These are phyloP conservation scores for Neurospora pannonica DNA, from an alignment of 495 filamentous ascomycete species.

Conservation along the genomic window DNA sequence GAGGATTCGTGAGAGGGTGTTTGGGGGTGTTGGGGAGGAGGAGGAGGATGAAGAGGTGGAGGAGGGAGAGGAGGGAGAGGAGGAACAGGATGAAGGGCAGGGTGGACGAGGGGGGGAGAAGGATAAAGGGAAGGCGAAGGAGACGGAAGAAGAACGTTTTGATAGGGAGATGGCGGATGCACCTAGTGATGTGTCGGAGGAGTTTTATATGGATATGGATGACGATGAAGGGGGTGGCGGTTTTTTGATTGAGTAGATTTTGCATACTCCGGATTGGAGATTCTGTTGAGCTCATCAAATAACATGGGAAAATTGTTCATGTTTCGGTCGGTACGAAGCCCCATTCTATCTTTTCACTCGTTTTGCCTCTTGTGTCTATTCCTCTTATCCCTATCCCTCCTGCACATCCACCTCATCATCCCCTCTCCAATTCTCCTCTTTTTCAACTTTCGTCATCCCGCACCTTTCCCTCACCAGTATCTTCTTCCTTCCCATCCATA, in stretches of 20 bases:
- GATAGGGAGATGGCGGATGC: constrained; percentile 12
- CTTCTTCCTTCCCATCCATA: neutral
- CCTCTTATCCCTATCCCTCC: neutral
- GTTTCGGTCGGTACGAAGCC: neutral
- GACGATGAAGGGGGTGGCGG: constrained; percentile 27
- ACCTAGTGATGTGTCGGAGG: constrained; percentile 17
- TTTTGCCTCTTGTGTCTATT: neutral
- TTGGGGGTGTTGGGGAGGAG: constrained; percentile 36
- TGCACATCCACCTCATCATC: neutral
- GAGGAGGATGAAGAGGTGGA: constrained; percentile 19
- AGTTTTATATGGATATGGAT: constrained; percentile 17
- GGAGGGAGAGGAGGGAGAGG: constrained; percentile 24
- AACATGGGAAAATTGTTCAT: neutral
- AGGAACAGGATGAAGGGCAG: constrained; percentile 7
- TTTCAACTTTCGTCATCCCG: neutral
- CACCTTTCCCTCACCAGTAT: neutral
- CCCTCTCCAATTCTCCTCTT: neutral
- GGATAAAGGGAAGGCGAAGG: constrained; percentile 14
- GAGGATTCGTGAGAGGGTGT: constrained; percentile 68
- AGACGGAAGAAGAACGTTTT: constrained; percentile 5
- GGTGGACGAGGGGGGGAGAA: constrained; percentile 27
- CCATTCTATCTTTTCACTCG: neutral
- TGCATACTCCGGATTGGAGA: neutral
- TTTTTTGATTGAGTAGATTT: constrained; percentile 20
- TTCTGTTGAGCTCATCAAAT: neutral